A percentile compares a stretch with the other conserved stretches of the same genome.
phyloP scores from a whole-genome alignment of 805 yeast species.

The Debaryomyces castellii region DNA sequence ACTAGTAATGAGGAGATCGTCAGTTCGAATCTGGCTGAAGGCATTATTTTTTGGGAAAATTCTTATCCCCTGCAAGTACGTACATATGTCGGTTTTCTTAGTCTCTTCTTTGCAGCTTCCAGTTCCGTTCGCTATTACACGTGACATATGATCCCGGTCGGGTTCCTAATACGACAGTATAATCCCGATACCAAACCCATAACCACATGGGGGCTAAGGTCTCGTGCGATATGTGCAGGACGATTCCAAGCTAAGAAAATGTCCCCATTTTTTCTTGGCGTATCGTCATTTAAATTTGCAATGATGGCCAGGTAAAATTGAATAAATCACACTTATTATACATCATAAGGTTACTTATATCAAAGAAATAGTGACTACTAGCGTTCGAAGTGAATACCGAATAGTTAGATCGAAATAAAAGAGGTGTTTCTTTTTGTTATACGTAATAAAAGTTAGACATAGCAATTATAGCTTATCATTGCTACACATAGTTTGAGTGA shows the following conservation, averaged over 20 bases:
- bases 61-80: background rate
- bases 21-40: constrained; percentile 32
- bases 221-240: background rate
- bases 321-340: too few relatives aligned
- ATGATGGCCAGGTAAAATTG: background rate
- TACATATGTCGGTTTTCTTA: too few relatives aligned
- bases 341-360: background rate
- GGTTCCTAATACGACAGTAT: background rate
- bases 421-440: too few relatives aligned
- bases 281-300: background rate
- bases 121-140: too few relatives aligned
- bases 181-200: background rate
- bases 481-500: background rate
- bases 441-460: too few relatives aligned
- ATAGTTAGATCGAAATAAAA: too few relatives aligned
- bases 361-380: background rate
- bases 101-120: too few relatives aligned
- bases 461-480: background rate
- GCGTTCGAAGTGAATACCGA: too few relatives aligned
- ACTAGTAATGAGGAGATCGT: constrained; percentile 33
- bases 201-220: background rate
- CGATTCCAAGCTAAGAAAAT: background rate
- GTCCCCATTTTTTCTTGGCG: background rate
- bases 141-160: too few relatives aligned
- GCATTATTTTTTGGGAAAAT: constrained; percentile 14